A percentile compares a stretch with the other conserved stretches of the same genome.
Conservation (phyloP, 2,329 filamentous ascomycete species). For the Calonectria ilicicola region DNA sequence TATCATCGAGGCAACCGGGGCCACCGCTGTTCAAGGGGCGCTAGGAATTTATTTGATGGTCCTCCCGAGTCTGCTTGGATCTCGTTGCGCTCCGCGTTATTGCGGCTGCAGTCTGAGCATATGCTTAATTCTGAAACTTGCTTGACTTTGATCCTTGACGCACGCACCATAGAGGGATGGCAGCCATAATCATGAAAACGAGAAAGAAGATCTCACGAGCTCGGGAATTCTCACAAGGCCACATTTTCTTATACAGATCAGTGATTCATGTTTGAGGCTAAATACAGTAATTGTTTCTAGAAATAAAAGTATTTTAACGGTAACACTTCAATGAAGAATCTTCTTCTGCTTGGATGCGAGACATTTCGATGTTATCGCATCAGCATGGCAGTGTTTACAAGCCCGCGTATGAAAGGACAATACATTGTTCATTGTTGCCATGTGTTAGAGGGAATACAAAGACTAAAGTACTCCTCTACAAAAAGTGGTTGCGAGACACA, state of each 20-base stretch:
- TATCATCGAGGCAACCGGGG: neutral
- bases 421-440: neutral
- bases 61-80: too few relatives aligned
- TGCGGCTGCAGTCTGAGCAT: too few relatives aligned
- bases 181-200: too few relatives aligned
- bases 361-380: neutral
- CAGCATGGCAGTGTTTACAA: neutral
- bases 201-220: neutral
- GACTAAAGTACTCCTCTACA: neutral
- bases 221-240: too few relatives aligned
- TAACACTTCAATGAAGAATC: neutral
- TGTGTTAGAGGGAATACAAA: neutral
- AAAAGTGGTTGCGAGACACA: neutral
- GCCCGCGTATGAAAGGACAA: neutral
- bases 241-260: neutral
- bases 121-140: too few relatives aligned
- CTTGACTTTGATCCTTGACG: too few relatives aligned
- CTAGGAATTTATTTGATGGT: too few relatives aligned
- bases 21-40: too few relatives aligned
- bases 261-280: neutral
- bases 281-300: neutral
- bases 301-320: neutral
- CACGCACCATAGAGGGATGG: too few relatives aligned
- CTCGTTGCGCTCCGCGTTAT: too few relatives aligned
- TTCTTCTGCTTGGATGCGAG: neutral